These are phyloP conservation scores for Globisporangium takayamanum DNA, from an alignment of 352 stramenopile genomes.

Conservation along the genomic window DNA sequence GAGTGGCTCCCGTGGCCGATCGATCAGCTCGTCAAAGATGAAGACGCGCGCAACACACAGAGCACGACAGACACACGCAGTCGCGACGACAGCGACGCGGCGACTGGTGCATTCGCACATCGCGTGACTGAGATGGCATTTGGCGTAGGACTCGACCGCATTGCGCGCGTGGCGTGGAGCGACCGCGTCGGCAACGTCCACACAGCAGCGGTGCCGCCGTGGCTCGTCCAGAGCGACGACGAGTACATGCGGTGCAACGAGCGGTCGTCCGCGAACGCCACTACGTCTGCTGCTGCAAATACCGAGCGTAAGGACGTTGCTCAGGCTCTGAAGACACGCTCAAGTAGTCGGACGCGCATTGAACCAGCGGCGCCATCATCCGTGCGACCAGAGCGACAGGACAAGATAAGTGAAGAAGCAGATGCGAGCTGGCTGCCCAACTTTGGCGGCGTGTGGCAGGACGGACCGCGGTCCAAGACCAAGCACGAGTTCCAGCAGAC, in stretches of 20 bases:
- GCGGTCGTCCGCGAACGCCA: conserved; percentile 8
- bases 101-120: conserved; percentile 16
- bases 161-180: conserved; percentile 36
- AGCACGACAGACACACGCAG: not conserved
- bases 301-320: not conserved
- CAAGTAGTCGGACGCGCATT: too few species aligned
- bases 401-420: not conserved
- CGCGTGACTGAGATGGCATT: conserved; percentile 43
- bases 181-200: conserved; percentile 52
- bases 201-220: conserved; percentile 54
- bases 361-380: not conserved
- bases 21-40: conserved; percentile 45
- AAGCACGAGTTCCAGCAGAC: conserved; percentile 36
- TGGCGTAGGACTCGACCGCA: conserved; percentile 34
- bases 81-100: not conserved
- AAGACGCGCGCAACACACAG: conserved; percentile 15
- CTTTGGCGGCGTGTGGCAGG: conserved; percentile 74
- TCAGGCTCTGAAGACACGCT: too few species aligned
- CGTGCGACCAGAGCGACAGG: conserved; percentile 6
- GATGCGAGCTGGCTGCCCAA: conserved; percentile 59
- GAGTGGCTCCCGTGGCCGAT: conserved; percentile 54
- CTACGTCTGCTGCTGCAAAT: not conserved
- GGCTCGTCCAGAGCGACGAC: conserved; percentile 64
- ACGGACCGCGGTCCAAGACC: conserved; percentile 51
- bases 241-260: conserved; percentile 62